These are phyloP conservation scores for Calonectria naviculata DNA, from an alignment of 2,329 filamentous ascomycete species.

Conservation along the genomic window DNA sequence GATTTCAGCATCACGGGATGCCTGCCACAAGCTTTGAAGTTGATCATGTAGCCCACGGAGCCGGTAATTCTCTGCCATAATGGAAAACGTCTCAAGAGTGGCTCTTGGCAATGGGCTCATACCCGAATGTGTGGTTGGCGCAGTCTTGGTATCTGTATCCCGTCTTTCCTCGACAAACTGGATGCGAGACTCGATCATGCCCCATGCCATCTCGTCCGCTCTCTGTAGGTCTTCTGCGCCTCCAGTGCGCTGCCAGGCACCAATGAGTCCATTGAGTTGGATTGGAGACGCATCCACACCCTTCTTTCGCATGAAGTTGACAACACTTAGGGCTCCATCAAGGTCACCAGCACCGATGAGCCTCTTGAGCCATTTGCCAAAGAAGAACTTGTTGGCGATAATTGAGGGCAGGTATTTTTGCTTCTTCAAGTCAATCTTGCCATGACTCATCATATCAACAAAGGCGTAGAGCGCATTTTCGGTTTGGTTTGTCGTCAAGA, in stretches of 20 bases:
- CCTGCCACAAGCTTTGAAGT: slow-evolving; percentile 70
- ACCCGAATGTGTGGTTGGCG: slow-evolving; percentile 1
- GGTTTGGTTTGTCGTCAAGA: slow-evolving; percentile 73
- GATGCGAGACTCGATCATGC: slow-evolving; percentile 78
- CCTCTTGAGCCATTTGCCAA: slow-evolving; percentile 89
- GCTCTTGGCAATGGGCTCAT: slow-evolving; percentile 63
- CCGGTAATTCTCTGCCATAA: slow-evolving; percentile 79
- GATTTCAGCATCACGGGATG: slow-evolving; percentile 72
- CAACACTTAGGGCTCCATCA: slow-evolving; percentile 76
- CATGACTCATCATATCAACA: slow-evolving; percentile 87
- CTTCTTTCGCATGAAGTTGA: slow-evolving; percentile 79
- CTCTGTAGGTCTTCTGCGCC: slow-evolving; percentile 63
- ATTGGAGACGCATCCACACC: slow-evolving; percentile 76
- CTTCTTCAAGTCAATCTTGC: slow-evolving; percentile 60
- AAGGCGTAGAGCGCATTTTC: slow-evolving; percentile 81
- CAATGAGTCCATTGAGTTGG: slow-evolving; percentile 85
- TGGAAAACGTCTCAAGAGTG: slow-evolving; percentile 81
- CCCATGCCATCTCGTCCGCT: slow-evolving; percentile 78
- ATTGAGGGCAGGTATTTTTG: slow-evolving; percentile 57
- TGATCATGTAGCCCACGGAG: slow-evolving; percentile 67
- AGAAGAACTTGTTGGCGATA: slow-evolving; percentile 81
- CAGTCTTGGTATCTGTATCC: slow-evolving; percentile 1
- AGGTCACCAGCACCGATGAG: slow-evolving; percentile 79
- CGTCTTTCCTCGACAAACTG: slow-evolving; percentile 67
- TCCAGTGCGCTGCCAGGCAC: slow-evolving; percentile 78